A percentile compares a stretch with the other conserved stretches of the same genome.
phyloP scores from a whole-genome alignment of 345 rosid genomes.

The Heritiera littoralis region DNA sequence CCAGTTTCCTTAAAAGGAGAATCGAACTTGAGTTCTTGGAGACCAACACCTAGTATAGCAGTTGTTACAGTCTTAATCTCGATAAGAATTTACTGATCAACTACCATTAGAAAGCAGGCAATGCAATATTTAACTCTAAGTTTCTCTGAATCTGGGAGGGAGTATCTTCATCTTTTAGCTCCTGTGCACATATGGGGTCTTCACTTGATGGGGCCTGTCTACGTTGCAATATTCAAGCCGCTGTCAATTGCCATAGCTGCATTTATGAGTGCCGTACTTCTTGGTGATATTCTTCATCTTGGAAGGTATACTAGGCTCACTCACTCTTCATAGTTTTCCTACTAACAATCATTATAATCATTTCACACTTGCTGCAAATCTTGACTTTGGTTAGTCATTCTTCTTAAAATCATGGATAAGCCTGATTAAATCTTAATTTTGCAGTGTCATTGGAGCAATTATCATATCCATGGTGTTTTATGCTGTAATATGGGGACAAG shows the following conservation, averaged over 20 bases:
- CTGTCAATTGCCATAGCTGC: too few relatives aligned
- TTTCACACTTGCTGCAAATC: too few relatives aligned
- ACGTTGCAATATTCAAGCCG: too few relatives aligned
- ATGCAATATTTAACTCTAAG: too few relatives aligned
- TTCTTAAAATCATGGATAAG: neutral
- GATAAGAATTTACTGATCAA: neutral
- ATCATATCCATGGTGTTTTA: conserved; percentile 28
- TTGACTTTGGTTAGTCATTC: neutral
- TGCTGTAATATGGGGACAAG: conserved; percentile 34
- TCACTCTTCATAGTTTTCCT: neutral
- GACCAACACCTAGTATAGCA: neutral
- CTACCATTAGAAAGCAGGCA: neutral
- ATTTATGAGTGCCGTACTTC: too few relatives aligned
- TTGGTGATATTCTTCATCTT: too few relatives aligned
- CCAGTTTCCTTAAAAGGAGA: neutral
- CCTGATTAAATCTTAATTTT: neutral
- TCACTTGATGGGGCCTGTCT: too few relatives aligned
- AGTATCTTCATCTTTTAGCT: too few relatives aligned
- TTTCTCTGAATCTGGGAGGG: too few relatives aligned
- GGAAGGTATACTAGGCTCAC: conserved; percentile 2
- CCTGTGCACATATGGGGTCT: too few relatives aligned
- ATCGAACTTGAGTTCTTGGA: conserved; percentile 8
- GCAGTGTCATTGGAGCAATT: conserved; percentile 7
- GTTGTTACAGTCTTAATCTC: conserved; percentile 3
- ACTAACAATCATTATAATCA: neutral